Conservation (phyloP, 371 early-diverging fungal species). For the Syncephalastrum contaminatum region DNA sequence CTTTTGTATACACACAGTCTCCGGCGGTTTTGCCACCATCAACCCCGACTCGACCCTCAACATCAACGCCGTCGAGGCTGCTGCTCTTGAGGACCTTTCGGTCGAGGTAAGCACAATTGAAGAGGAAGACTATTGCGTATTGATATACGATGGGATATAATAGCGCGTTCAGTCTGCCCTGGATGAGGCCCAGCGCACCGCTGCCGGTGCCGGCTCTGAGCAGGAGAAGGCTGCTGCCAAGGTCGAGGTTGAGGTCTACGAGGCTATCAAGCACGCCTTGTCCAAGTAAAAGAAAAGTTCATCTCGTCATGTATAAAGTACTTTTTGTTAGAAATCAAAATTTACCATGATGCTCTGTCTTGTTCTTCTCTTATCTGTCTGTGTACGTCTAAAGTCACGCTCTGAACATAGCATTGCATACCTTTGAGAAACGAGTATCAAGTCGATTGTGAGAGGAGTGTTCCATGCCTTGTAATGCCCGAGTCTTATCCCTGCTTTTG, state of each 20-base stretch:
- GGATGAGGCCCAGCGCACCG: conserved; percentile 82
- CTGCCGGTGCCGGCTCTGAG: conserved; percentile 63
- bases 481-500: too few relatives aligned
- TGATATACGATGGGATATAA: conserved; percentile 8
- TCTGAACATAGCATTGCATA: too few relatives aligned
- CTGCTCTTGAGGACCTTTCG: conserved; percentile 86
- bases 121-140: neutral
- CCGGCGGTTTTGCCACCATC: conserved; percentile 96
- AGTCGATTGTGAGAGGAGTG: too few relatives aligned
- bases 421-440: too few relatives aligned
- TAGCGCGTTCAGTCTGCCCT: conserved; percentile 77
- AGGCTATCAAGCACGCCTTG: conserved; percentile 75
- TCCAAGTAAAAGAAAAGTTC: conserved; percentile 32
- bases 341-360: too few relatives aligned
- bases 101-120: conserved; percentile 50
- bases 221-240: conserved; percentile 83
- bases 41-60: conserved; percentile 96
- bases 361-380: too few relatives aligned
- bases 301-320: conserved; percentile 1
- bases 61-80: conserved; percentile 97
- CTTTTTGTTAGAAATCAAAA: conserved; percentile 2
- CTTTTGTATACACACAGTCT: conserved; percentile 53
- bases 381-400: too few relatives aligned
- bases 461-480: too few relatives aligned
- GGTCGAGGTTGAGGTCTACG: conserved; percentile 89